phyloP scores from a whole-genome alignment of 345 rosid species.

The Melaleuca alternifolia region DNA sequence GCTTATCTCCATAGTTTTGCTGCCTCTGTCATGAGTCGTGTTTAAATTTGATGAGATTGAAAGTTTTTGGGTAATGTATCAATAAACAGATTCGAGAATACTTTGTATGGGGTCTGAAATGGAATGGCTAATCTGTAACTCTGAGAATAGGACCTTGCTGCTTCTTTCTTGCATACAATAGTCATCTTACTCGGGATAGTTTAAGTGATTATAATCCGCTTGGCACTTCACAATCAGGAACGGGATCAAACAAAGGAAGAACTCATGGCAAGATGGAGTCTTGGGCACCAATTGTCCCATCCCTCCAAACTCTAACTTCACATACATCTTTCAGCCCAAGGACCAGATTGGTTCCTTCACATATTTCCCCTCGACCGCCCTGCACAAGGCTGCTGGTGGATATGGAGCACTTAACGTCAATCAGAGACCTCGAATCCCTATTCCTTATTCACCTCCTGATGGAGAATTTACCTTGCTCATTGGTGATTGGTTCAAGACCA shows the following conservation, averaged over 20 bases:
- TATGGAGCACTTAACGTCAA: constrained; percentile 61
- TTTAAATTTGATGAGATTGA: neutral
- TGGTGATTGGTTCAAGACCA: constrained; percentile 80
- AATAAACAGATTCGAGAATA: neutral
- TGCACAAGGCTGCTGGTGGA: constrained; percentile 88
- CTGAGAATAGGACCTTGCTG: neutral
- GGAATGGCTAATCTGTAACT: neutral
- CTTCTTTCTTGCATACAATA: neutral
- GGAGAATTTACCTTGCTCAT: constrained; percentile 69
- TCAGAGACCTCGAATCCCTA: constrained; percentile 59
- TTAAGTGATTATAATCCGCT: neutral
- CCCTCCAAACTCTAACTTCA: constrained; percentile 69
- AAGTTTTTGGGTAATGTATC: neutral
- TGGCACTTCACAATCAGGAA: constrained; percentile 26
- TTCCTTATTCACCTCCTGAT: constrained; percentile 59
- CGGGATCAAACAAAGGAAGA: constrained; percentile 82
- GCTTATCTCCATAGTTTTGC: neutral
- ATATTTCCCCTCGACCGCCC: constrained; percentile 73
- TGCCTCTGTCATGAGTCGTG: neutral
- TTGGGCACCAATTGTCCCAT: constrained; percentile 85
- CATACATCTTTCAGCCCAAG: constrained; percentile 76
- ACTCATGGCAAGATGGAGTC: constrained; percentile 87
- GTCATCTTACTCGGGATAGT: neutral
- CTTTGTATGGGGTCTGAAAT: too few relatives aligned
- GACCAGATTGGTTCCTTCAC: constrained; percentile 81